Base-by-base conservation (phyloP, 306 rosid species). In the Vachellia pachyceras region DNA sequence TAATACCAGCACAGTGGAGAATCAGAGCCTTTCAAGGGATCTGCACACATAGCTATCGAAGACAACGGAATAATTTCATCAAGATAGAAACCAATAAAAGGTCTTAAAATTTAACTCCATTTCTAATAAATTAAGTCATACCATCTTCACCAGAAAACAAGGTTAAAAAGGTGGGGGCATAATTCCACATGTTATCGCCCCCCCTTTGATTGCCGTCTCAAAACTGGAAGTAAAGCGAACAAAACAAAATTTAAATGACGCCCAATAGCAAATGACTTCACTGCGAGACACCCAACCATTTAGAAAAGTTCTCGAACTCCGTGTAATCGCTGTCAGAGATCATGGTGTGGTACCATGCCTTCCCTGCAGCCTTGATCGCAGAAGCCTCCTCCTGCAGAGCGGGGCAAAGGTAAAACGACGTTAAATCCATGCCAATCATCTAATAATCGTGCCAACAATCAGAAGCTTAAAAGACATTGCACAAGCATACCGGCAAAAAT, bases 201-300 rank as follows among this genome's bases (percentile, higher is more conserved):
- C 74, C 72, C 71, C 55, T 46, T 35, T 55, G 39, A 55, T 72
- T 75, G 52, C 76, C 41, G 68, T 81, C 82, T 39, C 64, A 37
- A 49, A 84, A 68, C 73, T 63, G 52, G 46, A 75, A 77, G 58
- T 67, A 69, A 25, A 52, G 63, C n/a, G 33, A 37, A 76, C 70
- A 13, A 55, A 83, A 70, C 70, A 80, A 36, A 23, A 78, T 75
- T 40, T 46, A 76, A 67, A 82, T 57, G 63, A 84, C 37, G 72
- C n/a, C 78, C 65, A 74, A 54, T 8, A 69, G 50, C 25, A 42
- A 22, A 75, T 23, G 60, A 78, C 41, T 79, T 83, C 68, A 88
- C 89, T 90, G 92, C 11, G 94, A 85, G 0, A 89, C 91, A 20
- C 91, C 91, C 3, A 90, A 73, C 94, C 94, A 90, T 84, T 90